phyloP scores from a whole-genome alignment of 768 basidiomycete genomes.

The Tephrocybe sp. region DNA sequence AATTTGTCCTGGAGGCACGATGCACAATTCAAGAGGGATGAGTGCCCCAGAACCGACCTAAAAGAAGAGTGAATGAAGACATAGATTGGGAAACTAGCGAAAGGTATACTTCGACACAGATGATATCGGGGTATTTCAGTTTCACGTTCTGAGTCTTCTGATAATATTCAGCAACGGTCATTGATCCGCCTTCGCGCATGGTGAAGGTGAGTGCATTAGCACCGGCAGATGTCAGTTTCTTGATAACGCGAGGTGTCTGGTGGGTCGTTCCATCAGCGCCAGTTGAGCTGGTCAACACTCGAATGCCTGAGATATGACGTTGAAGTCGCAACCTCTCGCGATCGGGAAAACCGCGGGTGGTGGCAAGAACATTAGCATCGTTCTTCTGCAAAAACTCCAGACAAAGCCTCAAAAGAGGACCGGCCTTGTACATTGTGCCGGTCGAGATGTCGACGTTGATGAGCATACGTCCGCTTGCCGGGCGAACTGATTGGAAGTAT shows the following conservation, averaged over 20 bases:
- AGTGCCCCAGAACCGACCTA: conserved; percentile 62
- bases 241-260: conserved; percentile 56
- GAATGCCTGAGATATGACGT: conserved; percentile 53
- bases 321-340: conserved; percentile 54
- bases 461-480: conserved; percentile 53
- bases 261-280: conserved; percentile 26
- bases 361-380: conserved; percentile 35
- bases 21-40: conserved; percentile 62
- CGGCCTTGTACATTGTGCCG: conserved; percentile 67
- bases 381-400: conserved; percentile 43
- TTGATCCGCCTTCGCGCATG: conserved; percentile 50
- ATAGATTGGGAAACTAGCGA: not conserved
- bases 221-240: conserved; percentile 51
- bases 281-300: conserved; percentile 41
- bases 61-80: not conserved
- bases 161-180: conserved; percentile 65
- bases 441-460: conserved; percentile 76
- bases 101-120: conserved; percentile 63
- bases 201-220: conserved; percentile 55
- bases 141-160: conserved; percentile 45
- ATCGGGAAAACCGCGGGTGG: conserved; percentile 46
- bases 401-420: conserved; percentile 51
- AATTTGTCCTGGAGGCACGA: conserved; percentile 58
- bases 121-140: conserved; percentile 57
- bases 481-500: conserved; percentile 71